Percentiles rank a stretch among this genome's conserved stretches.
Conservation (phyloP, 352 stramenopile species). For the Pythium oligandrum region DNA sequence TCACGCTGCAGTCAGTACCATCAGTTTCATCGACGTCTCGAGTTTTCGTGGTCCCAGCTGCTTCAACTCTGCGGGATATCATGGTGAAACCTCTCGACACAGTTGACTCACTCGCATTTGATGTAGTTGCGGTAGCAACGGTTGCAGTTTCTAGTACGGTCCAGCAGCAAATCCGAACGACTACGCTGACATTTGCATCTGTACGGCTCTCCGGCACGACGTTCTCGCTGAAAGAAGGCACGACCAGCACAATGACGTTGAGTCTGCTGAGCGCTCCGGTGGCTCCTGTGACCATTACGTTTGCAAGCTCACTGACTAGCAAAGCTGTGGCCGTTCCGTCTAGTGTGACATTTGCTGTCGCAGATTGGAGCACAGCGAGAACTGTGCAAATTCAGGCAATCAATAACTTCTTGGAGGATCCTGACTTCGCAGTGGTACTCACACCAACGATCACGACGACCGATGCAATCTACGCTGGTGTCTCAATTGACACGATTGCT, state of each 20-base stretch:
- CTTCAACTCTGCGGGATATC: conserved; percentile 12
- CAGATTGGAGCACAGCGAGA: conserved; percentile 28
- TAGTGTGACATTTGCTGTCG: conserved; percentile 22
- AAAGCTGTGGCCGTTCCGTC: conserved; percentile 27
- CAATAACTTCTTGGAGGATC: conserved; percentile 56
- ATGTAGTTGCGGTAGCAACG: conserved; percentile 27
- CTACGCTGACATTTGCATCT: conserved; percentile 27
- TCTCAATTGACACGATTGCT: conserved; percentile 13
- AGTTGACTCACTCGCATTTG: conserved; percentile 25
- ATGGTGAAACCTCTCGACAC: conserved; percentile 22
- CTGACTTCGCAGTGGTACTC: conserved; percentile 21
- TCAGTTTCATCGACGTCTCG: too few species aligned
- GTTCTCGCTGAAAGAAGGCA: conserved; percentile 41
- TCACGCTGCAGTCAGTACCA: too few species aligned
- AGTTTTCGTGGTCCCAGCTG: too few species aligned
- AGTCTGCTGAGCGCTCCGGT: conserved; percentile 37
- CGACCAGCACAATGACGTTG: conserved; percentile 15
- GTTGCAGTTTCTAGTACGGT: conserved; percentile 33
- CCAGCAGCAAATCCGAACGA: conserved; percentile 21
- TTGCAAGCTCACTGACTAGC: conserved; percentile 20
- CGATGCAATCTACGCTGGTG: conserved; percentile 31
- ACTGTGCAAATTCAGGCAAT: conserved; percentile 31
- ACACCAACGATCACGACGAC: conserved; percentile 21
- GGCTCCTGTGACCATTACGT: conserved; percentile 24
- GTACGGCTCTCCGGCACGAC: conserved; percentile 32